Evolutionary conservation across 2,329 filamentous ascomycete species (phyloP).

Genomic region (Epichloe brachyelytri): DNA sequence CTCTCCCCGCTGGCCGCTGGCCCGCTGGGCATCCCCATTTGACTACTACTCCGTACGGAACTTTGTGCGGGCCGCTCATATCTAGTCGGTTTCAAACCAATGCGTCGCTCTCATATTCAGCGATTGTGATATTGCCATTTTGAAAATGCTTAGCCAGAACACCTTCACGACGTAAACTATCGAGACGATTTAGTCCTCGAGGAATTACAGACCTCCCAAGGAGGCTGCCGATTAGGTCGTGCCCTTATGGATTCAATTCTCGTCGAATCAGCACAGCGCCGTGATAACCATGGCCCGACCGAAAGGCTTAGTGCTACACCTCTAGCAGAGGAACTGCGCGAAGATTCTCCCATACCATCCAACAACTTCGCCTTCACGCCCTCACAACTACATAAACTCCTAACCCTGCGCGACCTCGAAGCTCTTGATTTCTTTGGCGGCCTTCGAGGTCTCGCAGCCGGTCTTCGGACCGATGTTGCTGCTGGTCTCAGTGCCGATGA

Average conservation of each 20-base stretch:
- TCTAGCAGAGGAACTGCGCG: slow-evolving; percentile 13
- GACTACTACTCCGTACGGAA: neutral
- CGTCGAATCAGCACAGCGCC: neutral
- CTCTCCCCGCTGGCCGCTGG: neutral
- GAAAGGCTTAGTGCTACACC: slow-evolving; percentile 6
- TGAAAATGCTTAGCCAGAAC: neutral
- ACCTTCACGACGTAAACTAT: neutral
- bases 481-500: slow-evolving; percentile 39
- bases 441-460: slow-evolving; percentile 35
- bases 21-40: neutral
- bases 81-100: neutral
- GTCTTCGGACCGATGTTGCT: slow-evolving; percentile 34
- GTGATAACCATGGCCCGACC: slow-evolving; percentile 2
- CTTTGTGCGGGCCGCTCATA: neutral
- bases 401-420: slow-evolving; percentile 34
- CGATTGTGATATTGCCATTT: neutral
- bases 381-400: slow-evolving; percentile 38
- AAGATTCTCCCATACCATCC: slow-evolving; percentile 14
- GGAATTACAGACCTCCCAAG: neutral
- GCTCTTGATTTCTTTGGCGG: slow-evolving; percentile 41
- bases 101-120: too few species aligned
- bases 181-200: neutral
- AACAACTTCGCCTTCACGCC: slow-evolving; percentile 43
- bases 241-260: slow-evolving; percentile 5
- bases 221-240: neutral